Percentiles rank a stretch among this genome's conserved stretches.
Evolutionary conservation across 2,329 filamentous ascomycete genomes (phyloP).

Genomic region (Arachnomyces sp.): DNA sequence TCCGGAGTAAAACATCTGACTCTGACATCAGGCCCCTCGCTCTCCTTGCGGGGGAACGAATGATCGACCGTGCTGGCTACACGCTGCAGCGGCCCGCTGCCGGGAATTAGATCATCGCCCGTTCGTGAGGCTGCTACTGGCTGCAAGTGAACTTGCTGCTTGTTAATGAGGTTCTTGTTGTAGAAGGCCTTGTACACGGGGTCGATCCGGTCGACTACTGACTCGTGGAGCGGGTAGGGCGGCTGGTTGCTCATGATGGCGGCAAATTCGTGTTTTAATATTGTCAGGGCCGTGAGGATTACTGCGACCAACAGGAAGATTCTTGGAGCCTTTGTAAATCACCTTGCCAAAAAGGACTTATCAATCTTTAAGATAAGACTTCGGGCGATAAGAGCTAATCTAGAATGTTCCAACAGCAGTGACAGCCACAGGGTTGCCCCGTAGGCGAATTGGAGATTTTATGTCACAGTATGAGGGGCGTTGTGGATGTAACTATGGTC

Average conservation of each 20-base stretch:
- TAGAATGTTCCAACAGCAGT: no score
- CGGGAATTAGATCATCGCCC: constrained; percentile 45
- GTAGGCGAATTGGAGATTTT: no score
- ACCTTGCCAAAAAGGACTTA: no score
- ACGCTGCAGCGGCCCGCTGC: constrained; percentile 41
- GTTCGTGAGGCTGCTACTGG: constrained; percentile 45
- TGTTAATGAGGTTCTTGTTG: constrained; percentile 43
- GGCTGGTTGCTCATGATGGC: constrained; percentile 18
- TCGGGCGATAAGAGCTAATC: no score
- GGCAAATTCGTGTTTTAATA: no score
- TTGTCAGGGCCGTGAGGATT: no score
- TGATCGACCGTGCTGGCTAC: constrained; percentile 43
- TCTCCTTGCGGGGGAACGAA: constrained; percentile 35
- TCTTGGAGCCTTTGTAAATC: no score
- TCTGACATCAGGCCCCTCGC: constrained; percentile 40
- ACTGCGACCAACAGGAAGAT: no score
- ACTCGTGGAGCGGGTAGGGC: constrained; percentile 43
- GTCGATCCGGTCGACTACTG: constrained; percentile 38
- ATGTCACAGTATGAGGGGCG: no score
- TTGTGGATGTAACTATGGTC: no score
- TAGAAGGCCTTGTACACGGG: constrained; percentile 47
- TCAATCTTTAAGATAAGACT: no score
- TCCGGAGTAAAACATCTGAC: constrained; percentile 46
- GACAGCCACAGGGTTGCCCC: no score
- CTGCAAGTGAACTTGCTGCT: constrained; percentile 48